phyloP scores from a whole-genome alignment of 176 grass and related monocot genomes.

The Aegilops speltoides region DNA sequence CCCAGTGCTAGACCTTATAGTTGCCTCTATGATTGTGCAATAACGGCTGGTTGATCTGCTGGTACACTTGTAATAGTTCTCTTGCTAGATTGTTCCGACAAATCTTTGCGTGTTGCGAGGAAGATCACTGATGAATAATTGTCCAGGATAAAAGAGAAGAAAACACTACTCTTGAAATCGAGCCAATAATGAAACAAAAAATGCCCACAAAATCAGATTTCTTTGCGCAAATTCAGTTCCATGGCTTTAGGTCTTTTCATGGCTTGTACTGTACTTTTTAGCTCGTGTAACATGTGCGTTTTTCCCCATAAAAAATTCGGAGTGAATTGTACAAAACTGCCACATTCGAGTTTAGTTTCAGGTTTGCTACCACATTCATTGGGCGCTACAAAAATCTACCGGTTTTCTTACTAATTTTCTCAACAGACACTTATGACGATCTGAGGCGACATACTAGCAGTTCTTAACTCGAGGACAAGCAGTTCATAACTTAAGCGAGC shows the following conservation, averaged over 20 bases:
- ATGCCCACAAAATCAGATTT: not conserved
- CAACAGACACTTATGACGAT: too few species aligned
- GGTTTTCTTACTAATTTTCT: too few species aligned
- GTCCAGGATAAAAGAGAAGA: not conserved
- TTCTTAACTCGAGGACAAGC: too few species aligned
- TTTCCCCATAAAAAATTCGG: not conserved
- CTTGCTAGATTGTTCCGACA: not conserved
- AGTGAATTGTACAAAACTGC: too few species aligned
- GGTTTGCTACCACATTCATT: too few species aligned
- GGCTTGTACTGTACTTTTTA: not conserved
- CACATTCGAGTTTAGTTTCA: too few species aligned
- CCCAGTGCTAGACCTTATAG: not conserved
- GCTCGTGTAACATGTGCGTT: not conserved
- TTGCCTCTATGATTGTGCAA: not conserved
- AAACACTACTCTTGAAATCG: not conserved
- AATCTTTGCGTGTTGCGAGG: not conserved
- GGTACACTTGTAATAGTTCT: not conserved
- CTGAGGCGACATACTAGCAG: too few species aligned
- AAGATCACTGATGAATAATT: not conserved
- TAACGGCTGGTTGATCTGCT: not conserved
- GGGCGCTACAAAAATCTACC: too few species aligned
- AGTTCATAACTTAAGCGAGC: too few species aligned
- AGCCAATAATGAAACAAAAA: not conserved
- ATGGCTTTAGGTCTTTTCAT: not conserved
- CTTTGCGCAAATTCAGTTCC: not conserved